Conservation (phyloP, 2,329 filamentous ascomycete genomes). For the Xylaria sp. region DNA sequence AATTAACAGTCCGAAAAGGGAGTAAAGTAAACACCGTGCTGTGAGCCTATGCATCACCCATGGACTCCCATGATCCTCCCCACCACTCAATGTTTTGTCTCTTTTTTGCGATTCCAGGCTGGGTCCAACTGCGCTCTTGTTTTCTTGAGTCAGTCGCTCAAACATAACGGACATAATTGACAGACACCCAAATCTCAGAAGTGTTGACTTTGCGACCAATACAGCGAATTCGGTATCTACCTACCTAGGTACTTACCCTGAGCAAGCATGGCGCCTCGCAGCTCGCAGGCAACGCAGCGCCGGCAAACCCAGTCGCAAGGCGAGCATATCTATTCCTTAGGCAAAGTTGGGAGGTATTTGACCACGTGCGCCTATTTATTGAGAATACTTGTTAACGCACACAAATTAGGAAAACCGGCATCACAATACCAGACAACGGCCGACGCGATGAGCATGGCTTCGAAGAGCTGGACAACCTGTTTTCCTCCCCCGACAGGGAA, state of each 20-base stretch:
- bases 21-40: slow-evolving; percentile 23
- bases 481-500: slow-evolving; percentile 79
- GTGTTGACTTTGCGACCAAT: not conserved
- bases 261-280: slow-evolving; percentile 47
- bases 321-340: slow-evolving; percentile 57
- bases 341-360: slow-evolving; percentile 54
- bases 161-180: too few species aligned
- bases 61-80: slow-evolving; percentile 14
- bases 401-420: slow-evolving; percentile 78
- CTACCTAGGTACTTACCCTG: not conserved
- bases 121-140: not conserved
- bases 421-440: slow-evolving; percentile 78
- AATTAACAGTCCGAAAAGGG: slow-evolving; percentile 30
- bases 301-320: slow-evolving; percentile 48
- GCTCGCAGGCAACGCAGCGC: slow-evolving; percentile 40
- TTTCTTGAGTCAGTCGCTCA: not conserved
- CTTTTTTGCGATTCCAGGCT: slow-evolving; percentile 4
- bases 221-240: not conserved
- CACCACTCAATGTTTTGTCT: not conserved
- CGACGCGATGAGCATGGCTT: slow-evolving; percentile 90
- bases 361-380: not conserved
- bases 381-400: not conserved
- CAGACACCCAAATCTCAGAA: not conserved
- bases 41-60: too few species aligned
- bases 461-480: slow-evolving; percentile 84